Base-by-base conservation (phyloP, 306 rosid species). In the Castanopsis chinensis region DNA sequence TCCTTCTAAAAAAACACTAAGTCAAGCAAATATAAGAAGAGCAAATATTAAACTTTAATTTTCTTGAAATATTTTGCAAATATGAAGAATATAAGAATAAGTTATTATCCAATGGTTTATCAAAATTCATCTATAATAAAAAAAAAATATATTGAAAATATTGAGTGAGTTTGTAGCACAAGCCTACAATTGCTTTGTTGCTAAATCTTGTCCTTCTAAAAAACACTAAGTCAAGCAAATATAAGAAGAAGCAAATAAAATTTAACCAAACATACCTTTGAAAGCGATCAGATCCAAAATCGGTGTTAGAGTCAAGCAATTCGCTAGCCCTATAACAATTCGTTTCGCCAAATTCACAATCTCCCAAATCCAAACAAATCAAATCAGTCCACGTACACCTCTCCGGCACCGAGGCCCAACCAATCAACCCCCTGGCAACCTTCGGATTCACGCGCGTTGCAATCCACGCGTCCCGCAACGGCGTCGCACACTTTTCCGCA, bases 391-490 rank as follows among this genome's bases (percentile, higher is more conserved):
- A 58, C 72, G 2, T 61, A 21, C 80, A 64, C 32, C 43, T 53
- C 51, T 83, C 83, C n/a, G 81, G 76, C 77, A 80, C 20, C 4
- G 88, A 84, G 7, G 58, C 89, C 93, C 79, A 80, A 73, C 61
- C 21, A 63, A 90, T 81, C 83, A 86, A 85, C 49, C 64, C 83
- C 87, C 63, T 77, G 15, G 82, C 85, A 68, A 74, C 88, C 86
- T 74, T 90, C 52, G 69, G 72, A 76, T 65, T 73, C 79, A 82
- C 18, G 49, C 73, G 80, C 81, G 72, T 68, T 76, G 72, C 87
- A 83, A 92, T 69, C 81, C 98, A 78, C 6, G 91, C 96, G 15
- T 89, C 93, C 82, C 88, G 80, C 13, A 89, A 94, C 20, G 96
- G 83, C 77, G 63, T 83, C 86, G 81, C 75, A 55, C 96, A 90